Conservation (phyloP, 2,329 filamentous ascomycete species). For the Colletotrichum incanum region DNA sequence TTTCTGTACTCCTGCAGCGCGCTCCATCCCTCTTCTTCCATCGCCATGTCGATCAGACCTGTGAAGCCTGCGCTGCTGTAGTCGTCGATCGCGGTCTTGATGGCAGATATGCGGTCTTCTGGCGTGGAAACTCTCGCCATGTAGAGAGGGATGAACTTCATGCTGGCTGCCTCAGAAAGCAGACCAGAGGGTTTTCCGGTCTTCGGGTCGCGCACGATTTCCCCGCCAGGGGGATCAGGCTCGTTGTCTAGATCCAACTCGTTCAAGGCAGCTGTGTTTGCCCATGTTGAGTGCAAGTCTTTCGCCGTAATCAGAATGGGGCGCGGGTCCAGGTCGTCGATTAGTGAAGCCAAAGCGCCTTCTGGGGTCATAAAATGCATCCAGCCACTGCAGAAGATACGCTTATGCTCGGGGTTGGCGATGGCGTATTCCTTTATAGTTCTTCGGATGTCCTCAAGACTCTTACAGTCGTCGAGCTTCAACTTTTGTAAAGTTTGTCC, state of each 20-base stretch:
- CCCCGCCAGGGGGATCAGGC: constrained; percentile 59
- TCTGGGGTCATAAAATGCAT: constrained; percentile 70
- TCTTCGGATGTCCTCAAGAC: constrained; percentile 64
- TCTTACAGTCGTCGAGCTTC: constrained; percentile 61
- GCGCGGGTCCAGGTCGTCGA: constrained; percentile 67
- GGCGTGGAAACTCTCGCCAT: constrained; percentile 64
- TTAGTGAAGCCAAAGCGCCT: constrained; percentile 63
- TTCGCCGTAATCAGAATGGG: constrained; percentile 72
- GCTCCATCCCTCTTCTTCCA: constrained; percentile 70
- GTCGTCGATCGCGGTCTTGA: constrained; percentile 62
- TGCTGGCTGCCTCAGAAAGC: constrained; percentile 66
- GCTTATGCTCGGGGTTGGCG: constrained; percentile 58
- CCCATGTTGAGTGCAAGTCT: constrained; percentile 71
- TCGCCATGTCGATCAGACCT: constrained; percentile 71
- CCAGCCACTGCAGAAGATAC: constrained; percentile 69
- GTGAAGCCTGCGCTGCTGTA: constrained; percentile 69
- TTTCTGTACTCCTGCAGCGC: constrained; percentile 57
- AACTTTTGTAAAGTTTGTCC: constrained; percentile 69
- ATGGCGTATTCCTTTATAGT: constrained; percentile 62
- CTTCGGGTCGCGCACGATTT: constrained; percentile 62
- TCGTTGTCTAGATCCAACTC: constrained; percentile 65
- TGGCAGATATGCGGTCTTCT: constrained; percentile 63
- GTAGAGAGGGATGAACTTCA: constrained; percentile 63
- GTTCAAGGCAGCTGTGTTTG: constrained; percentile 65
- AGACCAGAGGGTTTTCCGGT: constrained; percentile 64